Percentiles rank a stretch among this genome's conserved stretches.
phyloP scores from a whole-genome alignment of 352 stramenopile species.

The Aphanomyces astaci region DNA sequence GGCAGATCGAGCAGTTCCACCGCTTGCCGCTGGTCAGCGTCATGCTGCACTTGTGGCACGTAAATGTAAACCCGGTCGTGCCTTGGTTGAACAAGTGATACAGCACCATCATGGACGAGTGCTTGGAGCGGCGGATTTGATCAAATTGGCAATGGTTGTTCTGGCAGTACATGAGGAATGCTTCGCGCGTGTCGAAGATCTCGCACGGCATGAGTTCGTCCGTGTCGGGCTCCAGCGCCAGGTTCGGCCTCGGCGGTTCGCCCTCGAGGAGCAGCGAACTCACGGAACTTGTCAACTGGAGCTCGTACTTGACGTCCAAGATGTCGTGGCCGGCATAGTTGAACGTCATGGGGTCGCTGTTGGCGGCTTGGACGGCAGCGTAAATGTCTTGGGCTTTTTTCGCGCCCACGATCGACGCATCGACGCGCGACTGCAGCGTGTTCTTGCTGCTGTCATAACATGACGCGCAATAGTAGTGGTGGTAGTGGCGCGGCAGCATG shows the following conservation, averaged over 20 bases:
- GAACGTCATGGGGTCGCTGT: constrained; percentile 4
- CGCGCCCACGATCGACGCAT: constrained; percentile 49
- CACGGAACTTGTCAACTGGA: constrained; percentile 44
- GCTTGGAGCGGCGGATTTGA: constrained; percentile 72
- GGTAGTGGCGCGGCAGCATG: constrained; percentile 68
- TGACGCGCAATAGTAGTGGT: constrained; percentile 65
- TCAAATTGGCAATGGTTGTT: constrained; percentile 84
- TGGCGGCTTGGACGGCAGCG: not conserved
- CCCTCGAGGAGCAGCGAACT: constrained; percentile 29
- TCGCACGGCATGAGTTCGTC: constrained; percentile 96
- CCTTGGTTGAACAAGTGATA: constrained; percentile 89
- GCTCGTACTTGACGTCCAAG: constrained; percentile 75
- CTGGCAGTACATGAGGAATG: constrained; percentile 85
- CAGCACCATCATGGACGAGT: constrained; percentile 80
- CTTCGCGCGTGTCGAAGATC: constrained; percentile 90
- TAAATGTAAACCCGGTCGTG: constrained; percentile 96
- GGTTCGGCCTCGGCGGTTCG: constrained; percentile 28
- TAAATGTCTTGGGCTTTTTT: constrained; percentile 60
- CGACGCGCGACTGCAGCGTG: constrained; percentile 63
- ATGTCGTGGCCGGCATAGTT: constrained; percentile 51
- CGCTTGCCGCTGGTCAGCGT: constrained; percentile 93
- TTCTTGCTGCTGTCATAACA: constrained; percentile 75
- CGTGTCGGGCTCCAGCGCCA: constrained; percentile 37
- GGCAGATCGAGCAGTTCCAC: constrained; percentile 94
- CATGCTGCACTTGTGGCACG: constrained; percentile 90